These are phyloP conservation scores for Pisolithus orientalis DNA, from an alignment of 768 basidiomycete genomes.

Conservation along the genomic window DNA sequence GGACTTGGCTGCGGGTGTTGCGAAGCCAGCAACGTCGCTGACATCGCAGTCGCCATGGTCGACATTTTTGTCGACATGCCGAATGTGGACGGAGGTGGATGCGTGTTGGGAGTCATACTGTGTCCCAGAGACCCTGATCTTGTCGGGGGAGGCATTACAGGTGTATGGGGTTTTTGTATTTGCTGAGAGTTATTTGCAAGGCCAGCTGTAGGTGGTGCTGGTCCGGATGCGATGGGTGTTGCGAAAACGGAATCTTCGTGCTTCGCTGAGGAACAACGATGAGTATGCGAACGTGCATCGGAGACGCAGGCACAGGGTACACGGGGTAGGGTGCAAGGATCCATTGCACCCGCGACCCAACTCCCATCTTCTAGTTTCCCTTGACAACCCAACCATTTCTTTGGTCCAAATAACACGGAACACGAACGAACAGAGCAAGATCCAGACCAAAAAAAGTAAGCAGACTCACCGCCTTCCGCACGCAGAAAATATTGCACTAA, in stretches of 20 bases:
- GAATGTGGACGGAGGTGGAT: constrained; percentile 24
- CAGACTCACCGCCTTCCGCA: constrained; percentile 49
- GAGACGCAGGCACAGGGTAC: too few species aligned
- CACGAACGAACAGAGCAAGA: constrained; percentile 6
- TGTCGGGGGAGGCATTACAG: constrained; percentile 14
- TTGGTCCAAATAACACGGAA: constrained; percentile 5
- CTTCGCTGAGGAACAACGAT: constrained; percentile 11
- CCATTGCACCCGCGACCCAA: too few species aligned
- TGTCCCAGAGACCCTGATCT: constrained; percentile 9
- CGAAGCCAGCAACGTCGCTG: constrained; percentile 13
- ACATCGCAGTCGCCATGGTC: constrained; percentile 8
- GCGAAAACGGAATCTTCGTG: constrained; percentile 10
- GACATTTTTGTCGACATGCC: constrained; percentile 4
- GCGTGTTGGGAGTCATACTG: constrained; percentile 28
- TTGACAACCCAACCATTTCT: too few species aligned
- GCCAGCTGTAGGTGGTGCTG: constrained; percentile 4
- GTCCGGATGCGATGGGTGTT: constrained; percentile 6
- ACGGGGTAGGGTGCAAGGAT: too few species aligned
- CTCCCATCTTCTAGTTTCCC: too few species aligned
- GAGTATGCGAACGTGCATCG: too few species aligned
- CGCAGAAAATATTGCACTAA: constrained; percentile 78
- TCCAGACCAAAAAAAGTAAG: constrained; percentile 24
- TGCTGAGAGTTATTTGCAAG: constrained; percentile 2
- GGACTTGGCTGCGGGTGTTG: constrained; percentile 24
- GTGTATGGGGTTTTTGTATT: background rate